Conservation (phyloP, 2,329 filamentous ascomycete genomes). For the Ophiostoma tasmaniense region DNA sequence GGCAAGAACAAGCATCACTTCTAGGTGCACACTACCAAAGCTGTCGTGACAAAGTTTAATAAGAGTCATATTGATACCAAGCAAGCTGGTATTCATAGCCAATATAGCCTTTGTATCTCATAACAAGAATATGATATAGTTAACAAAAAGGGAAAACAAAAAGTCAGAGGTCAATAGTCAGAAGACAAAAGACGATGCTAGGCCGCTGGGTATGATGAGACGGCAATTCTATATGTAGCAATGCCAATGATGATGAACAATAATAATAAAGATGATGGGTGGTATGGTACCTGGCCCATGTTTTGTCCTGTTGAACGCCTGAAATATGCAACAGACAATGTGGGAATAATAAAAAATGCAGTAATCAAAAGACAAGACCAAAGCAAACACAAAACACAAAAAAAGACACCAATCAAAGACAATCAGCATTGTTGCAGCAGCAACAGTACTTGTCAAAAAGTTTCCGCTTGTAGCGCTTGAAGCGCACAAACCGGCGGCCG, state of each 20-base stretch:
- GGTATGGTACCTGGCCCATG: not conserved
- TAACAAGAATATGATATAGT: not conserved
- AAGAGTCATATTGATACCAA: not conserved
- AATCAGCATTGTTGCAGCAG: not conserved
- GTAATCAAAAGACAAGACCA: not conserved
- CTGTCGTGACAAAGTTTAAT: too few species aligned
- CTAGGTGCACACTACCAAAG: too few species aligned
- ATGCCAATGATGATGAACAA: not conserved
- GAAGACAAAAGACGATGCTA: not conserved
- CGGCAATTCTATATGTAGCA: slow-evolving; percentile 5
- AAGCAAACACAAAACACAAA: not conserved
- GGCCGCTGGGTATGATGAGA: slow-evolving; percentile 8
- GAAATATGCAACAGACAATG: not conserved
- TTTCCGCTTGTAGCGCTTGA: not conserved
- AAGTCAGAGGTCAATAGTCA: not conserved
- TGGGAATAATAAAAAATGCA: not conserved
- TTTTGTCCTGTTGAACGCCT: not conserved
- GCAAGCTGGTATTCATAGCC: not conserved
- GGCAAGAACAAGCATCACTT: not conserved
- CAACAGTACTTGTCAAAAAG: not conserved
- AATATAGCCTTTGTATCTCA: not conserved
- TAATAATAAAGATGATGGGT: not conserved
- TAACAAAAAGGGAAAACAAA: not conserved
- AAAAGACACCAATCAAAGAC: not conserved
- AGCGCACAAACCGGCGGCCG: not conserved